phyloP scores from a whole-genome alignment of 768 basidiomycete genomes.

The Boletus pseudopeckii region DNA sequence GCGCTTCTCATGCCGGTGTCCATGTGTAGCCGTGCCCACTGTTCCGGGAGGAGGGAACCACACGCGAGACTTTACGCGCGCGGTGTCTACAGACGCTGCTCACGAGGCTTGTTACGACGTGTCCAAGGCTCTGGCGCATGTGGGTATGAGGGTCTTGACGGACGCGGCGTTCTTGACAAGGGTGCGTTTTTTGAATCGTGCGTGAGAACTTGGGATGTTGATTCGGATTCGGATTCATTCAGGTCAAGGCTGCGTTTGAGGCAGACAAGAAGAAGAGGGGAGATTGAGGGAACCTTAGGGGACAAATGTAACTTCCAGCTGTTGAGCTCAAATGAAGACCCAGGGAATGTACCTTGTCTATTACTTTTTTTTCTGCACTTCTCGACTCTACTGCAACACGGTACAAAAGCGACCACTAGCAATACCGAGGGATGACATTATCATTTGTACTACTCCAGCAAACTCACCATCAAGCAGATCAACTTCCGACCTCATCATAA shows the following conservation, averaged over 20 bases:
- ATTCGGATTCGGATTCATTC: neutral
- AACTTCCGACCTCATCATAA: neutral
- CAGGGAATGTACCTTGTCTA: too few species aligned
- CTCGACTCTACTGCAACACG: too few species aligned
- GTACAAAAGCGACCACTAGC: too few species aligned
- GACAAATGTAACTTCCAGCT: neutral
- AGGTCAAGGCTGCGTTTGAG: conserved; percentile 49
- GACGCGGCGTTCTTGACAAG: conserved; percentile 59
- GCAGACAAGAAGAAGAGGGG: conserved; percentile 33
- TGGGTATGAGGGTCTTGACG: conserved; percentile 61
- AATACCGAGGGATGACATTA: too few species aligned
- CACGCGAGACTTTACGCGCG: conserved; percentile 57
- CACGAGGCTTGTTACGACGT: conserved; percentile 65
- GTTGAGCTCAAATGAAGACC: too few species aligned
- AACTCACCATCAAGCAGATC: neutral
- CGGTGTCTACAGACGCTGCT: conserved; percentile 56
- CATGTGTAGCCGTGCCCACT: conserved; percentile 63
- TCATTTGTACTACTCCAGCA: neutral
- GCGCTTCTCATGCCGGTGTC: neutral
- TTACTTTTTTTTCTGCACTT: too few species aligned
- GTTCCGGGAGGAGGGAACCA: conserved; percentile 71
- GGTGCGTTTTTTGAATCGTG: conserved; percentile 35
- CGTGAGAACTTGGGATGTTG: neutral
- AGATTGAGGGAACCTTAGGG: neutral
- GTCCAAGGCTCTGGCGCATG: conserved; percentile 67